phyloP scores from a whole-genome alignment of 768 basidiomycete species.

The Lentinus tigrinus region DNA sequence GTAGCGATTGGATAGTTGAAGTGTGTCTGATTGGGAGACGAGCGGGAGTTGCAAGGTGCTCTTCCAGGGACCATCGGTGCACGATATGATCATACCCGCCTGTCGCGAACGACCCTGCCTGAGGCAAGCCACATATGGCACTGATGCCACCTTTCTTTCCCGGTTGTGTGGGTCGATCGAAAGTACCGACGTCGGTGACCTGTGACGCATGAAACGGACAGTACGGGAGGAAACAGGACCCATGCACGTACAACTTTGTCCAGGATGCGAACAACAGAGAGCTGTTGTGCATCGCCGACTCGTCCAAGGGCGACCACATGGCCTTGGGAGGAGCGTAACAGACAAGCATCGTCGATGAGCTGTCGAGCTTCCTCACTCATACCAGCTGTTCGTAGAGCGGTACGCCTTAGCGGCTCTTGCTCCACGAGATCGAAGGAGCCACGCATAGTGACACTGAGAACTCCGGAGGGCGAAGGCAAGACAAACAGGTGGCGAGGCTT shows the following conservation, averaged over 20 bases:
- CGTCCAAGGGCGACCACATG: constrained; percentile 38
- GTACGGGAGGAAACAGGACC: neutral
- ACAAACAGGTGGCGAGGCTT: constrained; percentile 40
- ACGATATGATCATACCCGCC: constrained; percentile 50
- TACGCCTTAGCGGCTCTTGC: neutral
- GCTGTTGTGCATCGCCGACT: constrained; percentile 29
- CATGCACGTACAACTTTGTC: neutral
- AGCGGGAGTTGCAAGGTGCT: constrained; percentile 29
- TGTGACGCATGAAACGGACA: neutral
- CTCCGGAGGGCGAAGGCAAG: constrained; percentile 11
- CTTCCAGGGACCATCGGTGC: constrained; percentile 43
- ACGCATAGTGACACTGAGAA: constrained; percentile 38
- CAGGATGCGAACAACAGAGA: constrained; percentile 16
- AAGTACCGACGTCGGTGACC: constrained; percentile 2
- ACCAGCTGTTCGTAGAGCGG: neutral
- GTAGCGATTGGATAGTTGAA: constrained; percentile 42
- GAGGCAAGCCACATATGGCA: constrained; percentile 40
- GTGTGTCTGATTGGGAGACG: constrained; percentile 42
- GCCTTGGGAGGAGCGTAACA: constrained; percentile 28
- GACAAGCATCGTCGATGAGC: constrained; percentile 43
- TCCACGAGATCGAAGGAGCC: constrained; percentile 32
- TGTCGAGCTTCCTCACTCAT: constrained; percentile 21
- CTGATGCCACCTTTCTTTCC: constrained; percentile 42
- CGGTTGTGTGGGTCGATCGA: constrained; percentile 8
- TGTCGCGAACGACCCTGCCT: constrained; percentile 43